A percentile compares a stretch with the other conserved stretches of the same genome.
phyloP scores from a whole-genome alignment of 2,329 filamentous ascomycete species.

The Alternaria sp. region DNA sequence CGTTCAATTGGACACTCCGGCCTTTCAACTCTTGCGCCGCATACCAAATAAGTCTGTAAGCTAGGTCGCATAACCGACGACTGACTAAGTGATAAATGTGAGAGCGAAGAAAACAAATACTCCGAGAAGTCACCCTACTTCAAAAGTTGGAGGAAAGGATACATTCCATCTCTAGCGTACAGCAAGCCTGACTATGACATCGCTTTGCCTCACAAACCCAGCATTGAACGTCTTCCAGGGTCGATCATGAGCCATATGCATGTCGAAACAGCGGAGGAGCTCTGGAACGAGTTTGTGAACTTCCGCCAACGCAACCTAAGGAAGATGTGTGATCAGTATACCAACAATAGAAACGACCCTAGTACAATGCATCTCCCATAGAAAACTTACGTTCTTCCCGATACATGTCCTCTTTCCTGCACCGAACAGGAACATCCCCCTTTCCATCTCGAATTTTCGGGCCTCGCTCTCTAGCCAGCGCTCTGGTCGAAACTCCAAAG shows the following conservation, averaged over 20 bases:
- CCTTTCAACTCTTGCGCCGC: not conserved
- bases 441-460: not conserved
- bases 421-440: not conserved
- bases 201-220: constrained; percentile 21
- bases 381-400: not conserved
- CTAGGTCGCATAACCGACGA: not conserved
- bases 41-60: not conserved
- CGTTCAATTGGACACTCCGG: not conserved
- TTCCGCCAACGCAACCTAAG: constrained; percentile 20
- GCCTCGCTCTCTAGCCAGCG: not conserved
- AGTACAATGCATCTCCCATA: not conserved
- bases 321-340: not conserved
- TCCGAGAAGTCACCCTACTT: not conserved
- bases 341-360: not conserved
- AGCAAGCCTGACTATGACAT: constrained; percentile 12
- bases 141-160: not conserved
- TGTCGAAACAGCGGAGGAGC: constrained; percentile 18
- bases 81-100: not conserved
- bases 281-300: constrained; percentile 21
- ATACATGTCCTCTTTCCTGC: not conserved
- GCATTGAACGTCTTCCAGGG: constrained; percentile 23
- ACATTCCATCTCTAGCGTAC: not conserved
- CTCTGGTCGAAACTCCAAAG: not conserved
- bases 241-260: constrained; percentile 19
- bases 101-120: not conserved